phyloP scores from a whole-genome alignment of 192 early-diverging fungal genomes.

The Dispira simplex region DNA sequence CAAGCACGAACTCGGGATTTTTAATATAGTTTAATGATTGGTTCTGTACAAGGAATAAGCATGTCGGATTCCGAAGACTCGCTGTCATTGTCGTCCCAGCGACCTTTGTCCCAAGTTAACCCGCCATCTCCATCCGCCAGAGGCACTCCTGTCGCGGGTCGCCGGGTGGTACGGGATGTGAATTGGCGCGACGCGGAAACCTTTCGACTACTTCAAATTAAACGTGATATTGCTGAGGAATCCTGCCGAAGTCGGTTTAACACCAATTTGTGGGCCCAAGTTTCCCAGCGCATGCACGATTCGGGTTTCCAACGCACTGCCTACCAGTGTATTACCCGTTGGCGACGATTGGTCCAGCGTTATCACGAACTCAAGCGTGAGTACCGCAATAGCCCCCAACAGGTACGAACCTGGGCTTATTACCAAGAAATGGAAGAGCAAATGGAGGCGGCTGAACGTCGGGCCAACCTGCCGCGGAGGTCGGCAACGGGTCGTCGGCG shows the following conservation, averaged over 20 bases:
- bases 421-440: conserved; percentile 10
- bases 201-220: conserved; percentile 3
- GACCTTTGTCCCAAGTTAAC: too few relatives aligned
- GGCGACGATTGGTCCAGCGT: conserved; percentile 9
- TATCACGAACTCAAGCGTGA: conserved; percentile 7
- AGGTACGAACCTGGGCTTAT: not conserved
- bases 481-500: not conserved
- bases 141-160: not conserved
- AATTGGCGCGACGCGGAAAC: conserved; percentile 9
- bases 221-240: conserved; percentile 4
- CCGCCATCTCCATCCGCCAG: too few relatives aligned
- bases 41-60: too few relatives aligned
- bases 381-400: conserved; percentile 6
- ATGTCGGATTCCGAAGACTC: too few relatives aligned
- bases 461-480: not conserved
- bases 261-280: conserved; percentile 3
- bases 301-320: conserved; percentile 6
- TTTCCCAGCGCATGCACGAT: conserved; percentile 6
- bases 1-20: too few relatives aligned
- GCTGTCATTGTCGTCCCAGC: too few relatives aligned
- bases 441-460: conserved; percentile 6
- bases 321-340: conserved; percentile 9
- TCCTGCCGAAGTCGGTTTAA: conserved; percentile 4
- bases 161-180: conserved; percentile 9
- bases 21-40: too few relatives aligned